These are phyloP conservation scores for Leishmania mexicana DNA, from an alignment of 208 protist species.

Conservation along the genomic window DNA sequence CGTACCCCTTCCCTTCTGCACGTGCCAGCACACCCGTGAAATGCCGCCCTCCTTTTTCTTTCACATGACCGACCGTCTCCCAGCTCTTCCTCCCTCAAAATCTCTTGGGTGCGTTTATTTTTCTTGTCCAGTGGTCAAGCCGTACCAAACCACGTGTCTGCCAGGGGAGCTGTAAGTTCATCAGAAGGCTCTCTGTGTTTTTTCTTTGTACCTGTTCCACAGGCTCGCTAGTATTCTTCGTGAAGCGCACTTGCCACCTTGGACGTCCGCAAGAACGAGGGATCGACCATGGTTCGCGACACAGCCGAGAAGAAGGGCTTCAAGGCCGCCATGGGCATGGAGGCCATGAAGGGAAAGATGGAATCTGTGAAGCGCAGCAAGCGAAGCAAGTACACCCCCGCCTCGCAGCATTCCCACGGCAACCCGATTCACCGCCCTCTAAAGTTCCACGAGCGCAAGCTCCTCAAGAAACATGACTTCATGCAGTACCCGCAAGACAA, in stretches of 20 bases:
- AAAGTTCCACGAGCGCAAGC: slow-evolving; percentile 91
- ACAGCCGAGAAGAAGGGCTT: slow-evolving; percentile 60
- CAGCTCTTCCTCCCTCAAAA: background rate
- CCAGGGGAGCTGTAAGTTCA: background rate
- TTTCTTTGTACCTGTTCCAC: background rate
- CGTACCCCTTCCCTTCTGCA: background rate
- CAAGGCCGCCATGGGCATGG: slow-evolving; percentile 50
- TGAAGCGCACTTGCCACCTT: background rate
- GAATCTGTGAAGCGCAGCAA: slow-evolving; percentile 74
- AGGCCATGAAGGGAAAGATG: slow-evolving; percentile 55
- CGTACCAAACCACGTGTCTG: background rate
- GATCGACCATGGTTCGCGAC: slow-evolving; percentile 53
- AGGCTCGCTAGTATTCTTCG: background rate
- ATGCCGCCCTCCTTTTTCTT: background rate
- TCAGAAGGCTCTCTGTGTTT: background rate
- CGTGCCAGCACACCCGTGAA: background rate
- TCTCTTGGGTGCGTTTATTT: background rate
- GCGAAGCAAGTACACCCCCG: slow-evolving; percentile 79
- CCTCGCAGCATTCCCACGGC: slow-evolving; percentile 74
- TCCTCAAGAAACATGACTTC: slow-evolving; percentile 93
- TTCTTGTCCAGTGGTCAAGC: background rate
- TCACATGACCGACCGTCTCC: background rate
- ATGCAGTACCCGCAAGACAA: slow-evolving; percentile 93
- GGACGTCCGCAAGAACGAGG: background rate
- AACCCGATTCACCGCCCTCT: slow-evolving; percentile 86